A percentile compares a stretch with the other conserved stretches of the same genome.
Evolutionary conservation across 2,329 filamentous ascomycete genomes (phyloP).

Genomic region (Fusarium burgessii): DNA sequence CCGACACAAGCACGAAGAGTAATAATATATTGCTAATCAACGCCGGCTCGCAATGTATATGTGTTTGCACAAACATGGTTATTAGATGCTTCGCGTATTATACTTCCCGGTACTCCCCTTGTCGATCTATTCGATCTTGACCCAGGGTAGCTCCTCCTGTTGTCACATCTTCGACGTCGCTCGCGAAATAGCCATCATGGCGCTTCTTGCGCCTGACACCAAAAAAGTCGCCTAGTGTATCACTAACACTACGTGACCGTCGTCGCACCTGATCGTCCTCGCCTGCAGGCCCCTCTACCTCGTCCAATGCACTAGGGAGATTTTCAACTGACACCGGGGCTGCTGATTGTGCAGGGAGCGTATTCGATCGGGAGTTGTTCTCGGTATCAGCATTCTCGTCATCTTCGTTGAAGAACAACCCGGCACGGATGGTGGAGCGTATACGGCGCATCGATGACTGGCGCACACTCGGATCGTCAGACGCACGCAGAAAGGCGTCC

Average conservation of each 20-base stretch:
- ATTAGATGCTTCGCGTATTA: constrained; percentile 30
- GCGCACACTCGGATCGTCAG: constrained; percentile 55
- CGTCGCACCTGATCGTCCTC: constrained; percentile 42
- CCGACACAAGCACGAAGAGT: constrained; percentile 37
- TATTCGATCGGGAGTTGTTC: constrained; percentile 20
- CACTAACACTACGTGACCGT: constrained; percentile 56
- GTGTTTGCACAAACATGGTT: constrained; percentile 33
- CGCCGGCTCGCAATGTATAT: constrained; percentile 28
- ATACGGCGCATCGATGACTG: constrained; percentile 61
- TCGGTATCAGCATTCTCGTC: constrained; percentile 48
- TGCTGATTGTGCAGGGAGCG: constrained; percentile 33
- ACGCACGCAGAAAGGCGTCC: constrained; percentile 64
- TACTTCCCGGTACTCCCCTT: constrained; percentile 12
- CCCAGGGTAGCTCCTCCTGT: constrained; percentile 12
- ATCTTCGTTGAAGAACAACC: constrained; percentile 65
- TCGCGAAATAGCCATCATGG: constrained; percentile 39
- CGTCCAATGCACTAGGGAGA: constrained; percentile 36
- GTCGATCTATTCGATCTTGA: constrained; percentile 18
- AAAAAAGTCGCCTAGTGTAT: constrained; percentile 57
- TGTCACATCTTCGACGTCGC: constrained; percentile 40
- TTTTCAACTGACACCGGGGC: constrained; percentile 46
- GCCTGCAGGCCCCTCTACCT: constrained; percentile 25
- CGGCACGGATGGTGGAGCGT: constrained; percentile 64
- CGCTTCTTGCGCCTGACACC: constrained; percentile 51
- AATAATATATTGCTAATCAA: constrained; percentile 34